A percentile compares a stretch with the other conserved stretches of the same genome.
These are phyloP conservation scores for Crucibulum laeve DNA, from an alignment of 768 basidiomycete genomes.

Conservation along the genomic window DNA sequence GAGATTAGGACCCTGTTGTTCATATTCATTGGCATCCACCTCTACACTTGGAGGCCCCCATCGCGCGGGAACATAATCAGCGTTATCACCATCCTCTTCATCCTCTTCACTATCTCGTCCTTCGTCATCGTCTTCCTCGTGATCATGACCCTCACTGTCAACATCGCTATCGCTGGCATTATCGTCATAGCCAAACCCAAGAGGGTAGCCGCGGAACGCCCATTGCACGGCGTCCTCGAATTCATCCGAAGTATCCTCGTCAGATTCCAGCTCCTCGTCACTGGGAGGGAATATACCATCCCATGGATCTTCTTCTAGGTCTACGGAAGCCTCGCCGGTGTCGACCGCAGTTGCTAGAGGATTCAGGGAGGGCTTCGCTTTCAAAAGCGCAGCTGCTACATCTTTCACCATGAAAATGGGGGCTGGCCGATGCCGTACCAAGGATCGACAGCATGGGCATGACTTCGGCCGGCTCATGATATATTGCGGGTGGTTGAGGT, in stretches of 20 bases:
- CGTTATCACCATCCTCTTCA: slow-evolving; percentile 25
- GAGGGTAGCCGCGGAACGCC: slow-evolving; percentile 14
- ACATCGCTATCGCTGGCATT: slow-evolving; percentile 11
- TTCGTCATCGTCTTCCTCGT: slow-evolving; percentile 28
- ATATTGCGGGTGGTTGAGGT: slow-evolving; percentile 34
- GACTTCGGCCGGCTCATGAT: slow-evolving; percentile 60
- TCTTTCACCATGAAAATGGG: slow-evolving; percentile 69
- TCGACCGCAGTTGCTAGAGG: slow-evolving; percentile 3
- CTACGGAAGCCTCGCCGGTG: slow-evolving; percentile 15
- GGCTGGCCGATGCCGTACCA: slow-evolving; percentile 53
- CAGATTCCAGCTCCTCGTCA: slow-evolving; percentile 33
- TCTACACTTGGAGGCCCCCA: slow-evolving; percentile 56
- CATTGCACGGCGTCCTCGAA: slow-evolving; percentile 21
- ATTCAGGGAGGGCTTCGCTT: slow-evolving; percentile 25
- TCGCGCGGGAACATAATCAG: slow-evolving; percentile 27
- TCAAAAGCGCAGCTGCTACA: slow-evolving; percentile 44
- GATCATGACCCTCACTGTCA: slow-evolving; percentile 11
- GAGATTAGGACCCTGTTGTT: slow-evolving; percentile 16
- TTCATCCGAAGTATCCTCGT: slow-evolving; percentile 28
- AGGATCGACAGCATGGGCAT: slow-evolving; percentile 68
- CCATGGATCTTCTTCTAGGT: slow-evolving; percentile 59
- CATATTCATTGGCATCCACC: slow-evolving; percentile 17
- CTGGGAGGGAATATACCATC: slow-evolving; percentile 57
- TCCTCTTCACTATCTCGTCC: slow-evolving; percentile 29
- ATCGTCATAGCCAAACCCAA: slow-evolving; percentile 4